phyloP scores from a whole-genome alignment of 495 filamentous ascomycete genomes.

The Neurospora tetrasperma region DNA sequence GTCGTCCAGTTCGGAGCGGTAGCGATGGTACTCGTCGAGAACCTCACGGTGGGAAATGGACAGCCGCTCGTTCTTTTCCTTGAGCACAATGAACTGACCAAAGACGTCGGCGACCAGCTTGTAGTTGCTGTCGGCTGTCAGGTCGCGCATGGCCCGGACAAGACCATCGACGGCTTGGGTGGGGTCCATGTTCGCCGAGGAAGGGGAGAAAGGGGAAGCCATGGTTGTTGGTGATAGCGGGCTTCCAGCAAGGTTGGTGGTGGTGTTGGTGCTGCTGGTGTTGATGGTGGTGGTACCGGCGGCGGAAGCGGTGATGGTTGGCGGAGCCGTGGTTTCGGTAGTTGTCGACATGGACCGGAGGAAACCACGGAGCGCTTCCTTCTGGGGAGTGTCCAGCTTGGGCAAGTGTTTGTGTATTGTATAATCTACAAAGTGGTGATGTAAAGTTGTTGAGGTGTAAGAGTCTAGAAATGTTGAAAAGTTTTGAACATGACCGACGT shows the following conservation, averaged over 20 bases:
- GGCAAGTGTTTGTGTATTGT: not conserved
- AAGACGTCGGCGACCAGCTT: slow-evolving; percentile 31
- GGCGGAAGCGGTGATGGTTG: not conserved
- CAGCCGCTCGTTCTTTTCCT: slow-evolving; percentile 27
- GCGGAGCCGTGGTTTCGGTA: not conserved
- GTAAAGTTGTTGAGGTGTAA: not conserved
- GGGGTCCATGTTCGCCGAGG: slow-evolving; percentile 7
- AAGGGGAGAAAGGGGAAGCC: not conserved
- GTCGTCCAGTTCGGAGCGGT: slow-evolving; percentile 26
- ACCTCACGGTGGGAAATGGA: slow-evolving; percentile 23
- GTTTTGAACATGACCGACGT: not conserved
- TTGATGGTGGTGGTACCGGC: not conserved
- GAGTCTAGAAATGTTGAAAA: not conserved
- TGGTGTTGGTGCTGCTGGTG: not conserved
- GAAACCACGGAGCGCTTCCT: not conserved
- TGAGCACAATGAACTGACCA: slow-evolving; percentile 27
- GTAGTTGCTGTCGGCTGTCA: slow-evolving; percentile 29
- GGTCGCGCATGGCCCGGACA: slow-evolving; percentile 27
- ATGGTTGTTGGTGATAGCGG: not conserved
- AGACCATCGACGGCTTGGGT: slow-evolving; percentile 25
- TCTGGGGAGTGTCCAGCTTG: not conserved
- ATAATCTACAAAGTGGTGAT: not conserved
- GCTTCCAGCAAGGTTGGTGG: not conserved
- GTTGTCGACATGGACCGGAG: not conserved
- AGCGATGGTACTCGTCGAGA: slow-evolving; percentile 27